These are phyloP conservation scores for Oenanthe sinensis DNA, from an alignment of 129 eudicot genomes.

Conservation along the genomic window DNA sequence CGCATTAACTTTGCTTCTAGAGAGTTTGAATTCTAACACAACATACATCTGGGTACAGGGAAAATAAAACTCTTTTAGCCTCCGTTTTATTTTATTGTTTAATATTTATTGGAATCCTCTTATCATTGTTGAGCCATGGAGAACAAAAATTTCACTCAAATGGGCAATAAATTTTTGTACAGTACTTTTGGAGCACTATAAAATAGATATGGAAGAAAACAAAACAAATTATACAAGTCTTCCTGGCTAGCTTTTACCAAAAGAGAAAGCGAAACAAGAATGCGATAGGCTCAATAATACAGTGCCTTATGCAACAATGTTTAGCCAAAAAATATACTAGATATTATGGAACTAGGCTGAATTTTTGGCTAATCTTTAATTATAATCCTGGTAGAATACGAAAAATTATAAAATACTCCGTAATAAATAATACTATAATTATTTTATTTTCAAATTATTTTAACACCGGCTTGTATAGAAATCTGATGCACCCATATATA, in stretches of 20 bases:
- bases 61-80: too few relatives aligned
- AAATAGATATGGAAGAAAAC: not conserved
- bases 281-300: not conserved
- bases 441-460: too few relatives aligned
- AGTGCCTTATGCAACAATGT: too few relatives aligned
- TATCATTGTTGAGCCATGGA: not conserved
- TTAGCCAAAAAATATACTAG: not conserved
- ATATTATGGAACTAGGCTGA: not conserved
- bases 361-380: too few relatives aligned
- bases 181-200: not conserved
- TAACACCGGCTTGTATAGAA: too few relatives aligned
- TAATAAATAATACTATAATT: too few relatives aligned
- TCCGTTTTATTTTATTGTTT: too few relatives aligned
- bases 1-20: too few relatives aligned
- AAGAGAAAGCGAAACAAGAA: not conserved
- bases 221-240: not conserved
- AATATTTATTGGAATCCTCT: not conserved
- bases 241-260: not conserved
- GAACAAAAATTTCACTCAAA: not conserved
- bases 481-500: not conserved
- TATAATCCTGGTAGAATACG: too few relatives aligned
- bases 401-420: too few relatives aligned
- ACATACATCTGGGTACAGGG: too few relatives aligned
- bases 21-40: too few relatives aligned
- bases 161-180: not conserved